Conservation (phyloP, 192 early-diverging fungal species). For the Rhizophagus clarus region DNA sequence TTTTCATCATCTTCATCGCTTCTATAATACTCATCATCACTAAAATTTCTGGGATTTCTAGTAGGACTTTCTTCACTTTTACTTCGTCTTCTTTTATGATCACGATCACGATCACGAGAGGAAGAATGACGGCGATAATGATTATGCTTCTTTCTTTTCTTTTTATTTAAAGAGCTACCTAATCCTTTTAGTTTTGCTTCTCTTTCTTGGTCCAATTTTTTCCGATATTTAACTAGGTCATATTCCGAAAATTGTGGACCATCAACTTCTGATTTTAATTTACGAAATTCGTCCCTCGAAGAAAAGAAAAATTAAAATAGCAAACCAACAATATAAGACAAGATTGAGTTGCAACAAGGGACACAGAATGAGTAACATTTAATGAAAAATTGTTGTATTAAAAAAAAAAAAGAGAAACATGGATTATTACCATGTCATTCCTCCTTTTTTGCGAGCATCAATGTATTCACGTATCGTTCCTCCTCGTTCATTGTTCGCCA, state of each 20-base stretch:
- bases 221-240: constrained; percentile 8
- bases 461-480: constrained; percentile 21
- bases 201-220: constrained; percentile 24
- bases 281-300: constrained; percentile 28
- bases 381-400: neutral
- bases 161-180: neutral
- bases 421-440: constrained; percentile 19
- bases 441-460: constrained; percentile 21
- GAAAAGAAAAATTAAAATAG: neutral
- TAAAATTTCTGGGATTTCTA: neutral
- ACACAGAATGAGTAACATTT: neutral
- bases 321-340: neutral
- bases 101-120: neutral
- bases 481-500: constrained; percentile 14
- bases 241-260: constrained; percentile 8
- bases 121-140: neutral
- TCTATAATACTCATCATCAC: neutral
- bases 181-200: constrained; percentile 9
- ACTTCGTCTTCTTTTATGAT: constrained; percentile 3
- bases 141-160: constrained; percentile 6
- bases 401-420: neutral
- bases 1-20: too few species aligned
- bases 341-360: neutral
- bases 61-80: constrained; percentile 3
- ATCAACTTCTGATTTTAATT: constrained; percentile 12